Evolutionary conservation across 1,284 basidiomycete species (phyloP).

Genomic region (Cronartium quercuum): DNA sequence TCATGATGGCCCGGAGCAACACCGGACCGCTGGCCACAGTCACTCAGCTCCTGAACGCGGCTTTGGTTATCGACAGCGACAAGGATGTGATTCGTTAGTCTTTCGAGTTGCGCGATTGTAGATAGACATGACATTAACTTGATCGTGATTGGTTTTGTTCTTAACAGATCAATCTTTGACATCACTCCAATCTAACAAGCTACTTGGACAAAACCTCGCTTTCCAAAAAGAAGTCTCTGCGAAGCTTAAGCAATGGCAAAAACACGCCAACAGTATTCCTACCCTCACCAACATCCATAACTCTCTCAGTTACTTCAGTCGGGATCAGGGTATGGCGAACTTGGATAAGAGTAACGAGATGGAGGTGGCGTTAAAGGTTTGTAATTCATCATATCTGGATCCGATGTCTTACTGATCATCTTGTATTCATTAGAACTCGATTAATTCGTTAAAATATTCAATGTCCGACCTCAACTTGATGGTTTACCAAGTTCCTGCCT

Average conservation of each 20-base stretch:
- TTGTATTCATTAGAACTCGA: background rate
- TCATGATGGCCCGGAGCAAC: background rate
- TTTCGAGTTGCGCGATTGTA: background rate
- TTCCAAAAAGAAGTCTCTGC: background rate
- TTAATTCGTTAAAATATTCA: slow-evolving; percentile 3
- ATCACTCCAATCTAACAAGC: background rate
- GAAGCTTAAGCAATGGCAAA: slow-evolving; percentile 1
- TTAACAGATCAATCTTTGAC: background rate
- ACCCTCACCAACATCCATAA: background rate
- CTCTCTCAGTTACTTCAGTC: background rate
- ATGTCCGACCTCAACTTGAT: slow-evolving; percentile 1
- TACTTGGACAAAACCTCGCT: background rate
- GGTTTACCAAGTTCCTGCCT: slow-evolving; percentile 2
- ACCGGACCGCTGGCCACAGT: background rate
- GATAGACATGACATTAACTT: background rate
- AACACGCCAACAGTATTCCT: background rate
- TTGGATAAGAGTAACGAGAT: background rate
- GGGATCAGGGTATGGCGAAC: background rate
- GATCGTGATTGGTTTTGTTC: background rate
- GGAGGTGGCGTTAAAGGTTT: slow-evolving; percentile 2
- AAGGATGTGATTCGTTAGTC: slow-evolving; percentile 1
- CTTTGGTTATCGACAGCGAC: background rate
- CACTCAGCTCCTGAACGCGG: background rate
- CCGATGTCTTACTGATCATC: background rate
- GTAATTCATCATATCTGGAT: background rate